A percentile compares a stretch with the other conserved stretches of the same genome.
Evolutionary conservation across 2,329 filamentous ascomycete species (phyloP).

Genomic region (Claviceps digitariae): DNA sequence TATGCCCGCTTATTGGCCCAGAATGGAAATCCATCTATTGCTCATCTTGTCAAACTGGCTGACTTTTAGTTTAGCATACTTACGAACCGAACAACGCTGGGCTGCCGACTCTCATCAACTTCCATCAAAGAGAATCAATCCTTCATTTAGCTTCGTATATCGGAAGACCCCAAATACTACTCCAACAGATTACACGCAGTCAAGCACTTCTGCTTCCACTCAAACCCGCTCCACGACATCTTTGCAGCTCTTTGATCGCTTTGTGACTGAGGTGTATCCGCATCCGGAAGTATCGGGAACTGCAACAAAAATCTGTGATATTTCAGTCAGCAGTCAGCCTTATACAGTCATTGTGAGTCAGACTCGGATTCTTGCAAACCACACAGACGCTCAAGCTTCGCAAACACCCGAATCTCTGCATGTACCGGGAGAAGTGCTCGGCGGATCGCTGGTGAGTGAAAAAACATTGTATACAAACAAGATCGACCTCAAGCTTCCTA

Average conservation of each 20-base stretch:
- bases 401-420: neutral
- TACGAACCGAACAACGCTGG: neutral
- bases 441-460: neutral
- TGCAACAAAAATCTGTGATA: neutral
- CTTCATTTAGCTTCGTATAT: neutral
- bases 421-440: no score
- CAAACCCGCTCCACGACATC: neutral
- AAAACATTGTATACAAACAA: neutral
- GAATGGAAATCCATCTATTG: constrained; percentile 5
- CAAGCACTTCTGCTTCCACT: neutral
- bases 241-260: neutral
- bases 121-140: neutral
- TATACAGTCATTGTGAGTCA: neutral
- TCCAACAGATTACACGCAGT: neutral
- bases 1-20: neutral
- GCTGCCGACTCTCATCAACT: neutral
- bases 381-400: neutral
- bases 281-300: neutral
- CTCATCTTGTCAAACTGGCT: constrained; percentile 8
- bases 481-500: neutral
- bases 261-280: neutral
- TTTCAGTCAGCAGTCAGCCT: neutral
- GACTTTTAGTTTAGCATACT: constrained; percentile 5
- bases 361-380: neutral
- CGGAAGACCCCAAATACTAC: neutral